These are phyloP conservation scores for Vanrija sp. DNA, from an alignment of 1,284 basidiomycete genomes.

Conservation along the genomic window DNA sequence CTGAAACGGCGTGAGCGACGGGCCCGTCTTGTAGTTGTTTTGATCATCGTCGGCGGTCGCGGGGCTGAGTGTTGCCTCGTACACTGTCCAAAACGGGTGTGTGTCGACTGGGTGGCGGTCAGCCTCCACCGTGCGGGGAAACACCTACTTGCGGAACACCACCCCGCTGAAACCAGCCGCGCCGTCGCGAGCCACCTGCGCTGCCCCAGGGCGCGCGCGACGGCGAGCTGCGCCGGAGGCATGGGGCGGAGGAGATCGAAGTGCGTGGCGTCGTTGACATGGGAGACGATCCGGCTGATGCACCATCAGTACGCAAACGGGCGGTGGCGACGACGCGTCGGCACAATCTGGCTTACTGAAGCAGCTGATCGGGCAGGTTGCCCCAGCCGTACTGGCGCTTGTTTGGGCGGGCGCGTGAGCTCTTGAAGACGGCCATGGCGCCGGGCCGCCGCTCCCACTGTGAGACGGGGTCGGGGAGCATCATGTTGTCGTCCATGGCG, in stretches of 20 bases:
- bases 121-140: not conserved
- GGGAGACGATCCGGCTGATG: slow-evolving; percentile 2
- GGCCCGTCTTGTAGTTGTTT: not conserved
- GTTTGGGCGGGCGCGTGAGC: slow-evolving; percentile 17
- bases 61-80: slow-evolving; percentile 5
- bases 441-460: not conserved
- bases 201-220: slow-evolving; percentile 11
- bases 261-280: not conserved
- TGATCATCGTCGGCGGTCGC: not conserved
- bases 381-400: slow-evolving; percentile 19
- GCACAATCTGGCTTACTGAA: slow-evolving; percentile 10
- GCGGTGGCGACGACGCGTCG: slow-evolving; percentile 1
- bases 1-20: not conserved
- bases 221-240: not conserved
- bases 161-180: slow-evolving; percentile 22
- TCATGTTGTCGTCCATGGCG: not conserved
- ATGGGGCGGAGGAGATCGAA: not conserved
- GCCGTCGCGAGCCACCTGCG: slow-evolving; percentile 15
- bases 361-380: slow-evolving; percentile 8
- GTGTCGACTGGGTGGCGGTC: slow-evolving; percentile 21
- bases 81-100: slow-evolving; percentile 29
- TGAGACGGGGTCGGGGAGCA: not conserved
- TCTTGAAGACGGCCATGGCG: slow-evolving; percentile 16
- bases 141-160: slow-evolving; percentile 24
- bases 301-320: not conserved